Percentiles rank a stretch among this genome's conserved stretches.
These are phyloP conservation scores for Coemansia sp. DNA, from an alignment of 192 early-diverging fungal genomes.

Conservation along the genomic window DNA sequence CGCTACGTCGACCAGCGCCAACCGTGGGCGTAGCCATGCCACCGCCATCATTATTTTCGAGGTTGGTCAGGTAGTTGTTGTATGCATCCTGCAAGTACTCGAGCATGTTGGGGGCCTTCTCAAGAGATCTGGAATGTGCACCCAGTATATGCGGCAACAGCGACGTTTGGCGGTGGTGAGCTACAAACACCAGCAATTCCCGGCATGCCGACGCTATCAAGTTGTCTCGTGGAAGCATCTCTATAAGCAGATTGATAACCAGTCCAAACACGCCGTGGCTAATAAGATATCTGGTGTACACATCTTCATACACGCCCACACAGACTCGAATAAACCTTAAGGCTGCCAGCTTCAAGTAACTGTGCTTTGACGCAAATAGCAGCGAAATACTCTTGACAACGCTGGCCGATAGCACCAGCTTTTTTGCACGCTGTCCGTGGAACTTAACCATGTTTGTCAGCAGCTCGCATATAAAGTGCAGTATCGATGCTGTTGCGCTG, in stretches of 20 bases:
- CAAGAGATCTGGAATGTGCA: slow-evolving; percentile 25
- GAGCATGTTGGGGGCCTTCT: slow-evolving; percentile 11
- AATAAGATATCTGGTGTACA: slow-evolving; percentile 73
- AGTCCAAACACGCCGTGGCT: slow-evolving; percentile 71
- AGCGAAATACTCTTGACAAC: slow-evolving; percentile 61
- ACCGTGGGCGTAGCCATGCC: slow-evolving; percentile 46
- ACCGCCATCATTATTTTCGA: slow-evolving; percentile 18
- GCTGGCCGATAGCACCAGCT: slow-evolving; percentile 66
- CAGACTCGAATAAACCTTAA: slow-evolving; percentile 76
- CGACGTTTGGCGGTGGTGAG: slow-evolving; percentile 63
- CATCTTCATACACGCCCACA: slow-evolving; percentile 77
- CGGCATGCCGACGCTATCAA: slow-evolving; percentile 86
- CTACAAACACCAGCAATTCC: slow-evolving; percentile 83
- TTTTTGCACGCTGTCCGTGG: slow-evolving; percentile 76
- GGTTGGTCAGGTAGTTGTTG: slow-evolving; percentile 17
- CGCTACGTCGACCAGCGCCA: slow-evolving; percentile 27
- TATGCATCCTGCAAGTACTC: slow-evolving; percentile 32
- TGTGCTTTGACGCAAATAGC: slow-evolving; percentile 65
- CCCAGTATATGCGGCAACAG: slow-evolving; percentile 67
- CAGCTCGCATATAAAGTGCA: slow-evolving; percentile 65
- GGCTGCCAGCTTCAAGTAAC: slow-evolving; percentile 72
- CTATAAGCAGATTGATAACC: slow-evolving; percentile 61
- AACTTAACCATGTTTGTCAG: slow-evolving; percentile 68
- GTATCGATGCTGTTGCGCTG: slow-evolving; percentile 3
- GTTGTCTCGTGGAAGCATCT: slow-evolving; percentile 71